Evolutionary conservation across 805 yeast genomes (phyloP), one percentile per base, ranked within the genome.

Genomic region (Nakazawaea laoshanensis): DNA sequence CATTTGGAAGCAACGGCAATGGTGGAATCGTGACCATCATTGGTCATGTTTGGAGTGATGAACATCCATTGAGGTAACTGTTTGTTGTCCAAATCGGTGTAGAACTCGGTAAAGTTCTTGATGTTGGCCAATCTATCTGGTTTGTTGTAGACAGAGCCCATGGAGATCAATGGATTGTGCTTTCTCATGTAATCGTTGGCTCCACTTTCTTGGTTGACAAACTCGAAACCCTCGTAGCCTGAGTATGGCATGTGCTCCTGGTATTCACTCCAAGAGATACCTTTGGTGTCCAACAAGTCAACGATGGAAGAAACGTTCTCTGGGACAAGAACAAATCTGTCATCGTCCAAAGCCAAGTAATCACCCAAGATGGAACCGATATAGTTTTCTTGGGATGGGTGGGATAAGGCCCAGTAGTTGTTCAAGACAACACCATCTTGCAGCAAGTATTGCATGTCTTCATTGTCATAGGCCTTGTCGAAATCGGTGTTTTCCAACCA

Each of bases 321-420:
- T 32, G 75, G 75, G 29, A 68, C 43, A 9, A 52, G 37, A 40
- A 61, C 56, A 51, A 65, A 68, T 39, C 58, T 53, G 48, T 69
- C 75, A 38, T 57, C 58, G 38, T 53, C 57, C 33, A 69, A 59
- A 18, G 70, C 66, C 40, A 65, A 67, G 50, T 68, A 63, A 49
- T 66, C 73, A 43, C 76, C 76, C 37, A 61, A 65, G 35, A 59
- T 68, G 33, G 70, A 49, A 27, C 68, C 69, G 35, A 68, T 45
- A 47, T 67, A 67, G 54, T 70, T 70, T 42, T 74, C 73, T 57
- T 69, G 68, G 5, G 75, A 67, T 37, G 74, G 73, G 46, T 66
- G 71, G 33, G 72, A 63, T 22, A 67, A 45, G 24, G 67, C 64
- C 61, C 69, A 68, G 59, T 70, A 68, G 61, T 70, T 70, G 51